Conservation (phyloP, 1,139 yeast genomes). For the Komagataea norvegica region DNA sequence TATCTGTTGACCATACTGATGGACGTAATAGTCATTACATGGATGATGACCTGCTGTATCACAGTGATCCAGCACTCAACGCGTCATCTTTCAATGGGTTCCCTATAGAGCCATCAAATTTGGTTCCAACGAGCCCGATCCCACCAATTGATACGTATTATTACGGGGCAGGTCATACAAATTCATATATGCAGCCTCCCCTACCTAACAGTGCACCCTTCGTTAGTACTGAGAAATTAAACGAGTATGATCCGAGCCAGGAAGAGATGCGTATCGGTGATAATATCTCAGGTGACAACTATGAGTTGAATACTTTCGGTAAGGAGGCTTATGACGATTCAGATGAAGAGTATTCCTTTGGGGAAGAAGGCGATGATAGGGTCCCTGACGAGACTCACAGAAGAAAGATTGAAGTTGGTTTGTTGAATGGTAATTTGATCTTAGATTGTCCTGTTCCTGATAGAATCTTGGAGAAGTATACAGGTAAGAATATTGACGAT, state of each 20-base stretch:
- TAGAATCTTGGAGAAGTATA: constrained; percentile 46
- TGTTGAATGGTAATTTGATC: constrained; percentile 55
- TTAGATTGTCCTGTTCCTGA: constrained; percentile 64
- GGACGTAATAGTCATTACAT: constrained; percentile 3
- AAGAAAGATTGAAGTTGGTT: constrained; percentile 27
- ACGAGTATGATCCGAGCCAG: constrained; percentile 14
- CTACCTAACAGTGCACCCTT: constrained; percentile 11
- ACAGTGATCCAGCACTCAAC: constrained; percentile 12
- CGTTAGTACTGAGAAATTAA: constrained; percentile 4
- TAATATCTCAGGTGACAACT: constrained; percentile 24
- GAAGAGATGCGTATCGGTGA: constrained; percentile 18
- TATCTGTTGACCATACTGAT: constrained; percentile 9
- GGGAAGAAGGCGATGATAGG: constrained; percentile 15
- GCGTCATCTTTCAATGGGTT: constrained; percentile 24
- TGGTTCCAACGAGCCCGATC: constrained; percentile 4
- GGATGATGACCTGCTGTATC: constrained; percentile 16
- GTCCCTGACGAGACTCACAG: constrained; percentile 22
- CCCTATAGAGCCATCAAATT: constrained; percentile 18
- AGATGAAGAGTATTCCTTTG: constrained; percentile 18
- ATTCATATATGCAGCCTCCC: constrained; percentile 15
- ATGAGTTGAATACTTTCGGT: constrained; percentile 25
- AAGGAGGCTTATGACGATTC: constrained; percentile 10
- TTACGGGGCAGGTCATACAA: constrained; percentile 12
- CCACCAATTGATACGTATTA: constrained; percentile 15
- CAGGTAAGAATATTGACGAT: constrained; percentile 40